Base-by-base conservation (phyloP, 768 basidiomycete species). In the Lentinula sp. region DNA sequence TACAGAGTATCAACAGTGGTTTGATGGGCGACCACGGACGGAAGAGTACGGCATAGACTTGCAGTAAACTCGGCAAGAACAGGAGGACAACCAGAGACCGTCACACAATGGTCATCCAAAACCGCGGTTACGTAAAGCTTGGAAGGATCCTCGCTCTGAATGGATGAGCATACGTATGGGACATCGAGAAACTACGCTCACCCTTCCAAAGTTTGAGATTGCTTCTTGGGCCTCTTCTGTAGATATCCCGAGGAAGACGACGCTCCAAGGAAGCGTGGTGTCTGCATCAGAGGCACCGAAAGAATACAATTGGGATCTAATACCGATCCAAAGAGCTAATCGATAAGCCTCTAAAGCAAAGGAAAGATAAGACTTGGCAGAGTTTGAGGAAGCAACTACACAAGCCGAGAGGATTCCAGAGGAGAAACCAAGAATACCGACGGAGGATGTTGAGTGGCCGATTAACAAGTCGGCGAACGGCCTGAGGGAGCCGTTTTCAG, bases 31-130 rank as follows among this genome's bases (percentile, higher is more conserved):
- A 72, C 9, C 7, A 54, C 43, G n/a, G 57, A 52, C 2, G 37
- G 20, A 74, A 73, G 18, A 66, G 68, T 3, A 71, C 64, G 20
- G 76, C 73, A 2, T 45, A 83, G 64, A 6, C 66, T 72, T 15
- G 65, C 64, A 6, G 76, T 71, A 67, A 87, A 85, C 28, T 67
- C 67, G 6, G 71, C 66, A 35, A 88, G 70, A 50, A 77, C 57
- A 62, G 83, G 79, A 2, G 85, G 85, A 53, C 73, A 77, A 23
- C 85, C 87, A 2, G 86, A 87, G 53, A 86, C 71, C 10, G 85
- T 85, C 58, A 84, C 71, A 59, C 76, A 79, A 10, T 64, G 70
- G 57, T 77, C 73, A 61, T 79, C 78, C 53, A 82, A 72, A 61
- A 84, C 72, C 8, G 83, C 81, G 0, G 85, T 85, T 49, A 86